Evolutionary conservation across 345 rosid genomes (phyloP), one percentile per base, ranked within the genome.

Genomic region (Carallia brachiata): DNA sequence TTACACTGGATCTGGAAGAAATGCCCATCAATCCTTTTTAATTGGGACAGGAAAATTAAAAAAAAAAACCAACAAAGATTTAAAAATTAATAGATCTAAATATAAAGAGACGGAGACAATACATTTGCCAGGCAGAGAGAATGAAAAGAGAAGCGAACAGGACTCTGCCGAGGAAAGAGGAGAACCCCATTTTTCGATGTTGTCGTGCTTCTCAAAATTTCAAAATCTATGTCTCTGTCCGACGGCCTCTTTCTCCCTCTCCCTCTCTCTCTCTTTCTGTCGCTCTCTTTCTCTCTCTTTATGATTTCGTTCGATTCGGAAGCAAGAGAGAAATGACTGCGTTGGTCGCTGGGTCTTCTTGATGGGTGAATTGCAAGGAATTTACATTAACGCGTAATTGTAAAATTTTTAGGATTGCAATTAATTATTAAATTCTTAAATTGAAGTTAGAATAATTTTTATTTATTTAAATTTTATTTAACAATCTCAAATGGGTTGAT

Each of bases 81-180:
- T 30, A 44, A 19, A 19, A 19, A 19, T 19, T 2, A 52, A 32
- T 53, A 70, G 73, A 76, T 73, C 80, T 80, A 57, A 58, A 40
- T 48, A 9, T 16, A 59, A 34, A 52, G 52, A 52, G 7, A 32
- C 13, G n/a, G 27, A 69, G 53, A 36, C 48, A 60, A 73, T 60
- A 92, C 97, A 89, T 90, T 79, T 90, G 95, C 93, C 95, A 89
- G 68, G 97, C 93, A 63, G 97, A 90, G 81, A 93, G 96, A 76
- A 90, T 84, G 80, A 93, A 93, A 73, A 90, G 72, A 65, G 97
- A 90, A 72, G 98, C 90, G 73, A 93, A 90, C 70, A 93, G 91
- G 71, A 93, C 89, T 75, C 98, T 83, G 67, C 98, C 98, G 61
- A 86, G 90, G 62, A 93, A 93, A 47, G 97, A 93, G 84, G 82